Evolutionary conservation across 345 rosid species (phyloP).

Genomic region (Isatis tinctoria): DNA sequence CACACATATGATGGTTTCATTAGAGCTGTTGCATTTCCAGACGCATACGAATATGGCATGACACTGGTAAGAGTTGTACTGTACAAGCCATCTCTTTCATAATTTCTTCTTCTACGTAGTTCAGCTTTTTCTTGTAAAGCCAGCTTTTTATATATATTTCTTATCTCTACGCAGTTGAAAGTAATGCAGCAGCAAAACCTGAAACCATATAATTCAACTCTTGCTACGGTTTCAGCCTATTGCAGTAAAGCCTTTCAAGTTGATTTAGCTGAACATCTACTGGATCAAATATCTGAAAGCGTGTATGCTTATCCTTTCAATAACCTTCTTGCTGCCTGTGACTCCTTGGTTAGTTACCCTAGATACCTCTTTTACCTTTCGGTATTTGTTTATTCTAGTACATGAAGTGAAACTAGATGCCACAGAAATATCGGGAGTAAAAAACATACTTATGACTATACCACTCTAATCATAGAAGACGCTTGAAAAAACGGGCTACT

Average conservation of each 20-base stretch:
- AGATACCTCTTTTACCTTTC: background rate
- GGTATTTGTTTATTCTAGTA: background rate
- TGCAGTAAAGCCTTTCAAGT: slow-evolving; percentile 67
- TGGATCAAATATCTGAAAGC: slow-evolving; percentile 52
- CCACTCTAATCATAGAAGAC: background rate
- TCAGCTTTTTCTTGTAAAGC: background rate
- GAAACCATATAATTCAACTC: slow-evolving; percentile 64
- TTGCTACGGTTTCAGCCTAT: slow-evolving; percentile 53
- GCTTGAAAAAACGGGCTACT: too few species aligned
- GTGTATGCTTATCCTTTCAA: slow-evolving; percentile 49
- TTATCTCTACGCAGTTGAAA: slow-evolving; percentile 50
- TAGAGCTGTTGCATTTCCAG: slow-evolving; percentile 51
- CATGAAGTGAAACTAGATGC: background rate
- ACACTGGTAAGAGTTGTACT: slow-evolving; percentile 45
- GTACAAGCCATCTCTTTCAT: background rate
- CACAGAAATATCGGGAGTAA: background rate
- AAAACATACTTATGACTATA: background rate
- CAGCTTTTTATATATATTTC: background rate
- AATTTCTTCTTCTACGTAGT: background rate
- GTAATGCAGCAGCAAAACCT: slow-evolving; percentile 56
- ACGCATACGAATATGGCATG: slow-evolving; percentile 50
- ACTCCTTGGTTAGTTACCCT: slow-evolving; percentile 48
- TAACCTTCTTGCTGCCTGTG: slow-evolving; percentile 64
- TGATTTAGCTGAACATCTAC: slow-evolving; percentile 71
- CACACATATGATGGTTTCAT: slow-evolving; percentile 59